Evolutionary conservation across 345 rosid species (phyloP).

Genomic region (Salix suchowensis): DNA sequence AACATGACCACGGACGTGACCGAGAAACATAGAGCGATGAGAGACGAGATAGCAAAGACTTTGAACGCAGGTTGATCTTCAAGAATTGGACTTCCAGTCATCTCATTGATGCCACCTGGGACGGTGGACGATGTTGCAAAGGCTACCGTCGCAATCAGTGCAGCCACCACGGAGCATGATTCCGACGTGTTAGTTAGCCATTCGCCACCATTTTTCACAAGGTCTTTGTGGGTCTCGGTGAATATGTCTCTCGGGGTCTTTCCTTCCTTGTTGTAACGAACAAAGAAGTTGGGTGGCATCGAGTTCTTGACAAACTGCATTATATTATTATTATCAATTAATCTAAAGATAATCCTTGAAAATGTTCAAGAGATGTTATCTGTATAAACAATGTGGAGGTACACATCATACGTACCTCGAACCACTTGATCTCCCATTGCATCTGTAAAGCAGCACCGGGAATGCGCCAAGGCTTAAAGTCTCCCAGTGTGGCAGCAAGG

Average conservation of each 20-base stretch:
- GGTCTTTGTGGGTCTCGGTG: slow-evolving; percentile 26
- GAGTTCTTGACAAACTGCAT: slow-evolving; percentile 46
- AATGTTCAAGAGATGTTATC: too few relatives aligned
- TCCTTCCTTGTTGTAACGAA: slow-evolving; percentile 24
- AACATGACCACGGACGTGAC: slow-evolving; percentile 25
- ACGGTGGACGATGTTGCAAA: slow-evolving; percentile 46
- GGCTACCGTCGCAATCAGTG: slow-evolving; percentile 51
- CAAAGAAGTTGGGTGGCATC: slow-evolving; percentile 34
- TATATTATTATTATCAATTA: not conserved
- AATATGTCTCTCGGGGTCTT: slow-evolving; percentile 37
- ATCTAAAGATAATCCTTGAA: too few relatives aligned
- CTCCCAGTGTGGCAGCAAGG: slow-evolving; percentile 45
- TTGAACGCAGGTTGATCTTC: slow-evolving; percentile 14
- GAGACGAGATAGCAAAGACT: slow-evolving; percentile 18
- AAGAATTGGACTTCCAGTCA: slow-evolving; percentile 1
- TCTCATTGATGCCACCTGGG: slow-evolving; percentile 20
- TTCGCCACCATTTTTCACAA: slow-evolving; percentile 36
- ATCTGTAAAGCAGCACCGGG: slow-evolving; percentile 53
- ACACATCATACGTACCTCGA: slow-evolving; percentile 29
- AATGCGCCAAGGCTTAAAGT: slow-evolving; percentile 45
- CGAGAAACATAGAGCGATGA: slow-evolving; percentile 25
- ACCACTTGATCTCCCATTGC: slow-evolving; percentile 73
- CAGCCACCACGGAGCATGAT: slow-evolving; percentile 57
- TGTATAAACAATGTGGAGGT: too few relatives aligned
- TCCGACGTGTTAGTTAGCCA: slow-evolving; percentile 49